phyloP scores from a whole-genome alignment of 2,329 filamentous ascomycete species.

The Colletotrichum sp. region DNA sequence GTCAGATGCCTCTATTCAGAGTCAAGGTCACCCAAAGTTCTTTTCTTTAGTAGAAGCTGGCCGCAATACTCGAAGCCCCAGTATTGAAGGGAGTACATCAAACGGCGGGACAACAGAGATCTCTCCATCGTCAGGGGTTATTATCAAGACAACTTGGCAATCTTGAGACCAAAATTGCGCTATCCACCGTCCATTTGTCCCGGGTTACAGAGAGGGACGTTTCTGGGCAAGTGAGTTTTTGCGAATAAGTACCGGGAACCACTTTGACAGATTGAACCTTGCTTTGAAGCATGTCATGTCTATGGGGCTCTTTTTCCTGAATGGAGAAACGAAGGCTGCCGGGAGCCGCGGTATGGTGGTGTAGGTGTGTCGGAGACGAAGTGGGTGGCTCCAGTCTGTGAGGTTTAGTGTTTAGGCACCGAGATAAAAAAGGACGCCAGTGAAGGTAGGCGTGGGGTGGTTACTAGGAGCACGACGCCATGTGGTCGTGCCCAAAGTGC shows the following conservation, averaged over 20 bases:
- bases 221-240: not conserved
- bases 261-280: not conserved
- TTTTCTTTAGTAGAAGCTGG: not conserved
- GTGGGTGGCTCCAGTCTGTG: not conserved
- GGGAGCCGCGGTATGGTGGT: not conserved
- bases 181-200: too few relatives aligned
- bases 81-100: not conserved
- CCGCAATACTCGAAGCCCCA: not conserved
- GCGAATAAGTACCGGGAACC: not conserved
- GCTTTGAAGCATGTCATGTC: not conserved
- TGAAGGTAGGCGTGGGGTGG: not conserved
- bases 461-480: not conserved
- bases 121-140: not conserved
- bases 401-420: conserved; percentile 19
- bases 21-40: not conserved
- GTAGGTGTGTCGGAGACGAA: conserved; percentile 1
- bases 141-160: not conserved
- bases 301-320: not conserved
- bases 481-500: not conserved
- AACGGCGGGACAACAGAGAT: not conserved
- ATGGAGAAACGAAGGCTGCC: not conserved
- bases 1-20: not conserved
- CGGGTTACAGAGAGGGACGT: not conserved
- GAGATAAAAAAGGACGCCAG: conserved; percentile 11
- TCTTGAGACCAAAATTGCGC: not conserved